Percentiles rank a stretch among this genome's conserved stretches.
These are phyloP conservation scores for Capsicum pubescens DNA, from an alignment of 257 asterid species.

Conservation along the genomic window DNA sequence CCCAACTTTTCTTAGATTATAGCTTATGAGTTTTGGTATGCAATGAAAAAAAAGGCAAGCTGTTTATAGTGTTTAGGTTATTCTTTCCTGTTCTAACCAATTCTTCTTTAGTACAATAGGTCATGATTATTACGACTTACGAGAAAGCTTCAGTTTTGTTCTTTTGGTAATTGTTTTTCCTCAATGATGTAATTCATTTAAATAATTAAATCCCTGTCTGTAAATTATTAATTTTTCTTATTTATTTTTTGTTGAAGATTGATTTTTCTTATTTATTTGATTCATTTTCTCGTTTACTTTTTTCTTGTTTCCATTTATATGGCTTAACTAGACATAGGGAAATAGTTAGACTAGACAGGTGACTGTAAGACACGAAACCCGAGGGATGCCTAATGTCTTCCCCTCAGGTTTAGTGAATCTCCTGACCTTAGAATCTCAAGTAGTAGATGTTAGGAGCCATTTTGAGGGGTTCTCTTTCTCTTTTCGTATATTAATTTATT, in stretches of 20 bases:
- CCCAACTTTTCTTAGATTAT: background rate
- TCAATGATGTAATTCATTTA: background rate
- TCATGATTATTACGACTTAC: background rate
- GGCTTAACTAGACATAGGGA: background rate
- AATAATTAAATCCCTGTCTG: too few relatives aligned
- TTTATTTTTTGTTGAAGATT: too few relatives aligned
- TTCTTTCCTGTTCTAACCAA: background rate
- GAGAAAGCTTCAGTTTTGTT: background rate
- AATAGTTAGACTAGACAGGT: background rate
- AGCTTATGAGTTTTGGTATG: background rate
- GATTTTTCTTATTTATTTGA: background rate
- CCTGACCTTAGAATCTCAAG: background rate
- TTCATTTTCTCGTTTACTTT: background rate
- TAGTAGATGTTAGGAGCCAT: background rate
- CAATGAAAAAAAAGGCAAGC: background rate
- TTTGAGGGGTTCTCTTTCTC: background rate
- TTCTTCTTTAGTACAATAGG: background rate
- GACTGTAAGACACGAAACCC: background rate
- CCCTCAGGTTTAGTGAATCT: background rate
- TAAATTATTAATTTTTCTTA: too few relatives aligned
- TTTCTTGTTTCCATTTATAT: background rate
- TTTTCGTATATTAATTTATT: background rate
- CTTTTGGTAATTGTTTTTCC: background rate
- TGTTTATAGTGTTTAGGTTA: background rate
- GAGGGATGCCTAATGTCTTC: background rate